Evolutionary conservation across 2,329 filamentous ascomycete species (phyloP).

Genomic region (Cladophialophora exuberans): DNA sequence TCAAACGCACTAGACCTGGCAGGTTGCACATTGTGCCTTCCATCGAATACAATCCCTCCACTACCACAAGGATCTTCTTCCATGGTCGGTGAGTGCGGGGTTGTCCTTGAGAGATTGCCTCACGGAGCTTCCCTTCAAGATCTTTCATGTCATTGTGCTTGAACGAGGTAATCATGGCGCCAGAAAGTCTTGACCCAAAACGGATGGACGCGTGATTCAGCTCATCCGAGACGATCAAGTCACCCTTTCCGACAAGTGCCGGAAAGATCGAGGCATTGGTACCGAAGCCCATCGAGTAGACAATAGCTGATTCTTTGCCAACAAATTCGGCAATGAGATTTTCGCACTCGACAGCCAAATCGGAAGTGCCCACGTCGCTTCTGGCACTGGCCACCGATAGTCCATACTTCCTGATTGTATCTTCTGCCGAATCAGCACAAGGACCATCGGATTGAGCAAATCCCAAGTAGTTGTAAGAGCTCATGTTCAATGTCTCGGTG

Average conservation of each 20-base stretch:
- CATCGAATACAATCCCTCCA: constrained; percentile 98
- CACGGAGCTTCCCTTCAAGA: constrained; percentile 82
- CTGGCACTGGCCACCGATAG: constrained; percentile 81
- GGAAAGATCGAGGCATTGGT: constrained; percentile 95
- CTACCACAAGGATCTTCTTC: constrained; percentile 97
- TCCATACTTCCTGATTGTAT: constrained; percentile 81
- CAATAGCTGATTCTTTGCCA: constrained; percentile 90
- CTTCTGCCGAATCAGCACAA: constrained; percentile 90
- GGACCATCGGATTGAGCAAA: constrained; percentile 97
- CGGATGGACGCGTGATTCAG: constrained; percentile 98
- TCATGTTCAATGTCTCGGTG: constrained; percentile 97
- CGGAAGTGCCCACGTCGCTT: constrained; percentile 81
- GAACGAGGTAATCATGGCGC: constrained; percentile 93
- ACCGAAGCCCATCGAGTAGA: constrained; percentile 98
- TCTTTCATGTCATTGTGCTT: constrained; percentile 96
- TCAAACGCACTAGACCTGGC: constrained; percentile 82
- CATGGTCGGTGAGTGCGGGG: constrained; percentile 97
- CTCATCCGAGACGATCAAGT: constrained; percentile 93
- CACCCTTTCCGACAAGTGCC: constrained; percentile 88
- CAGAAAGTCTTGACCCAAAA: constrained; percentile 89
- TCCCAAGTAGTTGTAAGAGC: constrained; percentile 98
- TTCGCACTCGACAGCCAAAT: constrained; percentile 87
- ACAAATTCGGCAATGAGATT: constrained; percentile 86
- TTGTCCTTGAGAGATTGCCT: constrained; percentile 94
- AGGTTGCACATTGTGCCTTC: constrained; percentile 98